Conservation (phyloP, 2,329 filamentous ascomycete species). For the Botrytis cinerea region DNA sequence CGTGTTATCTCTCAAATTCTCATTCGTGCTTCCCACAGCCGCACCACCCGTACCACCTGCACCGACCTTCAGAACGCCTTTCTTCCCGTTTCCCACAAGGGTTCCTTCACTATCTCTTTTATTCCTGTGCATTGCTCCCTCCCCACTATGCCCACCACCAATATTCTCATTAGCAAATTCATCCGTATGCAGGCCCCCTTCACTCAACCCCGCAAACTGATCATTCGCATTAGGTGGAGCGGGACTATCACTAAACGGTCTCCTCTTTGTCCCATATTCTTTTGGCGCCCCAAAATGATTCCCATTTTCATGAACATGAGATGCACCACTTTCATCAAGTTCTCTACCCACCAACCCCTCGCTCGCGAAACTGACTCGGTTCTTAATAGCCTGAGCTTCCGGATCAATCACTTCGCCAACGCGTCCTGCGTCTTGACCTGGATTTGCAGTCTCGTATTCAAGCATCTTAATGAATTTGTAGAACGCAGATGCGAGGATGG, state of each 20-base stretch:
- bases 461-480: conserved; percentile 53
- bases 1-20: not conserved
- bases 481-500: conserved; percentile 50
- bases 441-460: conserved; percentile 51
- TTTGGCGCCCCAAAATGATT: not conserved
- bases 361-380: not conserved
- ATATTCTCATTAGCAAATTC: not conserved
- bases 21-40: not conserved
- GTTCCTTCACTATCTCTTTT: conserved; percentile 8
- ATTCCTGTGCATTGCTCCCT: not conserved
- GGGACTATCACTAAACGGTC: conserved; percentile 29
- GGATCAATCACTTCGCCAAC: not conserved
- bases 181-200: conserved; percentile 10
- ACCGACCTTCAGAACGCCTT: not conserved
- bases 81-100: conserved; percentile 6
- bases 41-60: not conserved
- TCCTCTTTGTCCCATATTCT: conserved; percentile 9
- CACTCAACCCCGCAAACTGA: conserved; percentile 27
- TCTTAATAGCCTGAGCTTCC: not conserved
- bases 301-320: not conserved
- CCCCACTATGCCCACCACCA: not conserved
- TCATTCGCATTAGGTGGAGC: conserved; percentile 32
- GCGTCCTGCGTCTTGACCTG: conserved; percentile 36
- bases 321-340: not conserved
- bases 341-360: conserved; percentile 2